A percentile compares a stretch with the other conserved stretches of the same genome.
phyloP scores from a whole-genome alignment of 139 green algal species.

The Bryopsis sp. region DNA sequence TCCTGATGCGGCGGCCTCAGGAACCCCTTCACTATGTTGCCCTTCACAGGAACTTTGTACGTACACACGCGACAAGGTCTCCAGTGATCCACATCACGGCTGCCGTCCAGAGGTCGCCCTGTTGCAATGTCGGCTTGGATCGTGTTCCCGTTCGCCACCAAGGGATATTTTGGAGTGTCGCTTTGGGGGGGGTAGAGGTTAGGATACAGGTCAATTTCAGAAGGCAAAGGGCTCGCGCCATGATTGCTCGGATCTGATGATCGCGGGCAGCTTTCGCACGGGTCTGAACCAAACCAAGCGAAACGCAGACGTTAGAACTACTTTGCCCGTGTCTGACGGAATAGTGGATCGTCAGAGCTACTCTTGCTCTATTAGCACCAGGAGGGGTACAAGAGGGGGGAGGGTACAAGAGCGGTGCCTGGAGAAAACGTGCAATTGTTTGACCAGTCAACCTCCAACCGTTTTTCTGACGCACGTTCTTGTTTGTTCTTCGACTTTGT shows the following conservation, averaged over 20 bases:
- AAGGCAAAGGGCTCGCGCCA: not conserved
- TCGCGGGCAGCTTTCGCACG: no score
- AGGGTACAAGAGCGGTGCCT: no score
- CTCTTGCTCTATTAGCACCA: not conserved
- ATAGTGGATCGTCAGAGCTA: not conserved
- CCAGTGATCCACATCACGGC: not conserved
- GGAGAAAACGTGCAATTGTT: no score
- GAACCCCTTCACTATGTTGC: conserved; percentile 3
- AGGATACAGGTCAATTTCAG: not conserved
- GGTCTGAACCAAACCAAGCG: no score
- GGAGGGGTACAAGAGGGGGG: no score
- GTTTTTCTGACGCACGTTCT: not conserved
- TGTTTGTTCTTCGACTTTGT: not conserved
- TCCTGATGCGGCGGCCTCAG: not conserved
- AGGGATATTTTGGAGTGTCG: not conserved
- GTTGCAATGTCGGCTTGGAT: not conserved
- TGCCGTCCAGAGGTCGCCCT: not conserved
- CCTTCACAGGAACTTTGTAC: not conserved
- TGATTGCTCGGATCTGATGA: not conserved
- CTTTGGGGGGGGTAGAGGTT: not conserved
- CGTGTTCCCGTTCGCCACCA: not conserved
- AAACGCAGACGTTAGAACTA: not conserved
- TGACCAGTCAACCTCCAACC: not conserved
- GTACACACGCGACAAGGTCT: not conserved
- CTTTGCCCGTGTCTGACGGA: not conserved